Percentiles rank a stretch among this genome's conserved stretches.
Conservation (phyloP, 345 rosid species). For the Syzygium jambos region DNA sequence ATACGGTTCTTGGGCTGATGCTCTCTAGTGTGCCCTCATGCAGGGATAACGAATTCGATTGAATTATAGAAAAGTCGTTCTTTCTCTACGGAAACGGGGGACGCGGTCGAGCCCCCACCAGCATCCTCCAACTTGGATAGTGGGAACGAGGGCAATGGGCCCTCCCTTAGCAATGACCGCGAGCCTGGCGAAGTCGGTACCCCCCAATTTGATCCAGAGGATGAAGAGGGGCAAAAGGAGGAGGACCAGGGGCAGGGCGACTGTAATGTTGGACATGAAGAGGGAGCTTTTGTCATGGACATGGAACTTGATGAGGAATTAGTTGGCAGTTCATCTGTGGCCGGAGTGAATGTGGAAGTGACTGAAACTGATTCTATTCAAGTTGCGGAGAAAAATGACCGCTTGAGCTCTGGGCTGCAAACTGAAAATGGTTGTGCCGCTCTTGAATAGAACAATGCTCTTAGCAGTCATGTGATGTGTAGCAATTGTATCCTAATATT, state of each 20-base stretch:
- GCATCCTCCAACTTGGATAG: conserved; percentile 15
- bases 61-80: background rate
- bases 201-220: conserved; percentile 9
- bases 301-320: conserved; percentile 25
- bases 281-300: conserved; percentile 18
- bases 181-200: conserved; percentile 23
- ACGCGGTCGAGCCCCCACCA: conserved; percentile 19
- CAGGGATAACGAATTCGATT: background rate
- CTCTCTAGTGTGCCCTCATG: background rate
- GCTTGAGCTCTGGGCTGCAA: conserved; percentile 9
- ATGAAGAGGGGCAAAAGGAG: conserved; percentile 10
- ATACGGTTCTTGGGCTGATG: background rate
- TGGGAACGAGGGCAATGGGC: conserved; percentile 18
- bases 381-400: conserved; percentile 24
- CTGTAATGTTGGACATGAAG: too few relatives aligned
- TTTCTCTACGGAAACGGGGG: conserved; percentile 40
- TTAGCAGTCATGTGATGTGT: conserved; percentile 18
- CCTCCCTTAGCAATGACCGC: conserved; percentile 17
- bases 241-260: conserved; percentile 31
- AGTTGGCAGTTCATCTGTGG: conserved; percentile 20
- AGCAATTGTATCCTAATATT: conserved; percentile 49
- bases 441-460: conserved; percentile 12
- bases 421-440: conserved; percentile 20
- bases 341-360: conserved; percentile 25
- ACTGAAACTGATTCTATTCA: conserved; percentile 15